Conservation (phyloP, 2,329 filamentous ascomycete genomes). For the Peltaster fructicola region DNA sequence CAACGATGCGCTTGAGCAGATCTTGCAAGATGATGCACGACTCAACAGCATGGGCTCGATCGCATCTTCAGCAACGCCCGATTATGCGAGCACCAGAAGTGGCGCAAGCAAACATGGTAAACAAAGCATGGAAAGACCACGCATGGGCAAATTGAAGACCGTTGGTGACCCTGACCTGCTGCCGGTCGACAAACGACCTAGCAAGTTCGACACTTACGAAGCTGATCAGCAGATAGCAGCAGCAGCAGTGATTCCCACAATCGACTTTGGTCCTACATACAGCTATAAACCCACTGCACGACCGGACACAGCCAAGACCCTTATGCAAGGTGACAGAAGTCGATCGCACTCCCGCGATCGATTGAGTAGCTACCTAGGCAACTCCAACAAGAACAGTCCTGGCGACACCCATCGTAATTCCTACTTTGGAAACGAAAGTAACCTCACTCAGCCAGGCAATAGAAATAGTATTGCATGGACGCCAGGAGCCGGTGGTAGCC, state of each 20-base stretch:
- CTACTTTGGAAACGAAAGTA: constrained; percentile 17
- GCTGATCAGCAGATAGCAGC: constrained; percentile 17
- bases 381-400: constrained; percentile 9
- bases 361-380: constrained; percentile 7
- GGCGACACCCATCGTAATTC: constrained; percentile 15
- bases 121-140: constrained; percentile 44
- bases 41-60: constrained; percentile 26
- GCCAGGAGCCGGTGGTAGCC: constrained; percentile 42
- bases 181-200: constrained; percentile 23
- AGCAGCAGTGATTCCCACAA: constrained; percentile 45
- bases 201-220: constrained; percentile 16
- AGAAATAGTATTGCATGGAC: constrained; percentile 63
- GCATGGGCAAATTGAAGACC: constrained; percentile 65
- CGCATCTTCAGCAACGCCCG: constrained; percentile 47
- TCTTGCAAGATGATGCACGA: constrained; percentile 14
- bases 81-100: constrained; percentile 53
- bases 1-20: constrained; percentile 25
- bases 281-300: constrained; percentile 43
- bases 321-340: constrained; percentile 21
- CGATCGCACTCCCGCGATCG: constrained; percentile 11
- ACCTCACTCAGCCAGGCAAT: constrained; percentile 22
- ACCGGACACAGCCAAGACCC: constrained; percentile 37
- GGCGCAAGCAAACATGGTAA: constrained; percentile 26
- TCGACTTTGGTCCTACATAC: constrained; percentile 77
- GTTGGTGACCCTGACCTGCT: constrained; percentile 41